Percentiles rank a stretch among this genome's conserved stretches.
Evolutionary conservation across 1,284 basidiomycete genomes (phyloP).

Genomic region (Athelia sp.): DNA sequence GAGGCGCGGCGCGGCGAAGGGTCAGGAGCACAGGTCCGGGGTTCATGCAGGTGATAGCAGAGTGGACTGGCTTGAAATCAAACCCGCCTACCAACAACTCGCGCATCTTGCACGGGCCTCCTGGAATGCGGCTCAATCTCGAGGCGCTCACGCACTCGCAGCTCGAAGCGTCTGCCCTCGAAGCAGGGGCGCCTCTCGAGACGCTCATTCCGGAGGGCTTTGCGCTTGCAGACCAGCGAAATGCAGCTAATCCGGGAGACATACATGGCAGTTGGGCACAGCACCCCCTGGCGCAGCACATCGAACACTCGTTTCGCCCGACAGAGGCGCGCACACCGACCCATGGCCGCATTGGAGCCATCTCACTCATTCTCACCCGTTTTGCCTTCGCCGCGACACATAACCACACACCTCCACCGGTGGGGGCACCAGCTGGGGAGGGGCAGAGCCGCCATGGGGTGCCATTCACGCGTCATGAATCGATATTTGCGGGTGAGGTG

Average conservation of each 20-base stretch:
- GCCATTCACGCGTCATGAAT: not conserved
- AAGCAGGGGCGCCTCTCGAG: slow-evolving; percentile 54
- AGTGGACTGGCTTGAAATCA: not conserved
- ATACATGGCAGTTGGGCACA: not conserved
- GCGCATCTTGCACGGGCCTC: slow-evolving; percentile 22
- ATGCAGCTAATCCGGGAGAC: not conserved
- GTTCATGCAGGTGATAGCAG: no score
- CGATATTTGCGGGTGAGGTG: not conserved
- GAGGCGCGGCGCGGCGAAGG: slow-evolving; percentile 12
- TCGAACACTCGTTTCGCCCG: not conserved
- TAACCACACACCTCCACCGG: slow-evolving; percentile 9
- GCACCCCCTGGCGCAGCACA: not conserved
- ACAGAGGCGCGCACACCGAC: slow-evolving; percentile 19
- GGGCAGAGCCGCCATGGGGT: not conserved
- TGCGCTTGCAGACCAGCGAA: not conserved
- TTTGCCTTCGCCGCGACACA: slow-evolving; percentile 35
- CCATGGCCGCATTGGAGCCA: slow-evolving; percentile 41
- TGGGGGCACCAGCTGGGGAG: not conserved
- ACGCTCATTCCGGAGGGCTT: slow-evolving; percentile 35
- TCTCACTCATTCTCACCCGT: slow-evolving; percentile 46
- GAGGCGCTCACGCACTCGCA: slow-evolving; percentile 46
- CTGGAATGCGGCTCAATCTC: slow-evolving; percentile 53
- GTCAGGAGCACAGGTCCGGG: slow-evolving; percentile 8
- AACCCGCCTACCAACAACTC: slow-evolving; percentile 10
- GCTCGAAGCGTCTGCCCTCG: slow-evolving; percentile 56